Base-by-base conservation (phyloP, 1,139 yeast genomes). In the Scheffersomyces parashehatae region DNA sequence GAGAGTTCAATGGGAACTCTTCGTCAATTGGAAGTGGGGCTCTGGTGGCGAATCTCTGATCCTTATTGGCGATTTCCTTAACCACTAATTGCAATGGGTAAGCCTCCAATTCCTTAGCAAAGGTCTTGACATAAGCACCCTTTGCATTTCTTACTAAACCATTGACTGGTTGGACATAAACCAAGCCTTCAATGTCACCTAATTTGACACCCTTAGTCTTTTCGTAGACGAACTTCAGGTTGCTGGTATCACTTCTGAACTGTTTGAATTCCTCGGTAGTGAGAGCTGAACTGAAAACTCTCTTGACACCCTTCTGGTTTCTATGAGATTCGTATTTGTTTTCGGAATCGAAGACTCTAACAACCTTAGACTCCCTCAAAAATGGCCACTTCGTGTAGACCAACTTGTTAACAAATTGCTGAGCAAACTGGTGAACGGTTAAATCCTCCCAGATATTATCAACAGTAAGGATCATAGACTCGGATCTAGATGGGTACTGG, bases 321-420 rank as follows among this genome's bases (percentile, higher is more conserved):
- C 68, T 72, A 30, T 65, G 58, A 14, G 65, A 55, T 49, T 77
- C 83, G 56, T 79, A 79, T 38, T 71, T 73, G 52, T 65, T 65
- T 33, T 71, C 67, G 8, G 75, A 78, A 62, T 87, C 93, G 38
- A 75, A 65, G 6, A 93, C 79, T 34, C 79, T 77, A 12, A 82
- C 73, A 35, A 93, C 82, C 56, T 79, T 82, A 16, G 91, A 87
- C 64, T 93, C 98, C 51, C 84, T 78, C 53, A 93, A 71, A 60
- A 83, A 89, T 26, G 99, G 99, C 95, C 96, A 93, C 53, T 84
- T 82, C 13, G 88, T 79, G 60, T 83, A 90, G 7, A 87, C 85
- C 42, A 81, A 65, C 47, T 80, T 75, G 43, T 81, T 83, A 43
- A 85, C 58, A 47, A 76, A 78, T 52, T 81, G 74, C 46, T 79